phyloP scores from a whole-genome alignment of 1,139 yeast species.

The Casaregolazyma suthepensis region DNA sequence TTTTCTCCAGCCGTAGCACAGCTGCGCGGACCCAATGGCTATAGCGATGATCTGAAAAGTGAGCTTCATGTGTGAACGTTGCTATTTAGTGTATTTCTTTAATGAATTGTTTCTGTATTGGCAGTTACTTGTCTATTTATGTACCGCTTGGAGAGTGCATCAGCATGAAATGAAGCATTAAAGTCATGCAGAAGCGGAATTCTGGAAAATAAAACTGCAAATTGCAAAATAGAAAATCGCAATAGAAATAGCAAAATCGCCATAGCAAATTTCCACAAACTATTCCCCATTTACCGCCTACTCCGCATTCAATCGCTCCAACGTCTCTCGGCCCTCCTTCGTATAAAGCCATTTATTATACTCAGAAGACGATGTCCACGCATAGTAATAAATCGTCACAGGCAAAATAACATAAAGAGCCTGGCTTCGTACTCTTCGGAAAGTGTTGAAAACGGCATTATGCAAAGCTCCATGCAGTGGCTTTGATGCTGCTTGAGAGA shows the following conservation, averaged over 20 bases:
- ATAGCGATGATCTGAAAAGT: neutral
- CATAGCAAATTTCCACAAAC: neutral
- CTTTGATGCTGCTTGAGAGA: conserved; percentile 89
- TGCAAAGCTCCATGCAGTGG: conserved; percentile 85
- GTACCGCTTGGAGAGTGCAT: neutral
- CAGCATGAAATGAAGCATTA: neutral
- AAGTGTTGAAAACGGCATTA: conserved; percentile 84
- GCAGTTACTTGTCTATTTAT: neutral
- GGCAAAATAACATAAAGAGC: conserved; percentile 75
- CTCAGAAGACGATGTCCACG: conserved; percentile 85
- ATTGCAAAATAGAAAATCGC: too few species aligned
- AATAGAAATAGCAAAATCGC: too few species aligned
- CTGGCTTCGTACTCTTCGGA: conserved; percentile 91
- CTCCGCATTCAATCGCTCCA: conserved; percentile 23
- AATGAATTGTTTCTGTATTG: too few species aligned
- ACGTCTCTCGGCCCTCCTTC: conserved; percentile 75
- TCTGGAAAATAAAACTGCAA: neutral
- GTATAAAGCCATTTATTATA: conserved; percentile 93
- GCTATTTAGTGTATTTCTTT: neutral
- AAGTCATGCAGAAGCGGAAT: neutral
- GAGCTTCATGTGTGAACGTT: neutral
- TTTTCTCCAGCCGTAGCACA: neutral
- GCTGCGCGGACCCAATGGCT: neutral
- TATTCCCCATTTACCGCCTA: conserved; percentile 3
- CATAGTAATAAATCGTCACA: conserved; percentile 69